phyloP scores from a whole-genome alignment of 768 basidiomycete species.

The Hygrophorus pudorinus region DNA sequence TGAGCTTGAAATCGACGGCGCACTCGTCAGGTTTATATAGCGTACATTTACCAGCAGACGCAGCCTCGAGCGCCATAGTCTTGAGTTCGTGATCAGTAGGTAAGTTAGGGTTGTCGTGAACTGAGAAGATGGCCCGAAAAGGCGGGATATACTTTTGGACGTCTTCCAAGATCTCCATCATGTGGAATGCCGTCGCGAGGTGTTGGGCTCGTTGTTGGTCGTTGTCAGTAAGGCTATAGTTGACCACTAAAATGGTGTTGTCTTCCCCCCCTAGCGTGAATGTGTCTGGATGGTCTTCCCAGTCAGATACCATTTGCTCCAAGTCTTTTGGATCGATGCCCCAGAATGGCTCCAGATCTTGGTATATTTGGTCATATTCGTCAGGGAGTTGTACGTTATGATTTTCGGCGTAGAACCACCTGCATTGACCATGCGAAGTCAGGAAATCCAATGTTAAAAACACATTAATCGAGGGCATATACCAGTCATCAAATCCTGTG shows the following conservation, averaged over 20 bases:
- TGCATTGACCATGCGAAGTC: slow-evolving; percentile 2
- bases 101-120: slow-evolving; percentile 27
- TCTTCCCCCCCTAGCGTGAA: slow-evolving; percentile 7
- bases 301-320: slow-evolving; percentile 1
- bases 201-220: not conserved
- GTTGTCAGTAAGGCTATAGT: not conserved
- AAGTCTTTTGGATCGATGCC: slow-evolving; percentile 12
- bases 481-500: too few relatives aligned
- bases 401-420: slow-evolving; percentile 37
- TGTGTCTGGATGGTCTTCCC: slow-evolving; percentile 4
- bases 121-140: slow-evolving; percentile 32
- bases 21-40: slow-evolving; percentile 10
- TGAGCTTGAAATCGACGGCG: slow-evolving; percentile 9
- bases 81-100: slow-evolving; percentile 24
- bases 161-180: slow-evolving; percentile 24
- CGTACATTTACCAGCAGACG: slow-evolving; percentile 20
- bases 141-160: slow-evolving; percentile 28
- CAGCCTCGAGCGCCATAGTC: slow-evolving; percentile 22
- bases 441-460: too few relatives aligned
- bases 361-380: slow-evolving; percentile 42
- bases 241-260: slow-evolving; percentile 4
- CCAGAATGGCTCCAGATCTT: slow-evolving; percentile 12
- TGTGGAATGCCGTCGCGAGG: slow-evolving; percentile 9
- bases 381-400: slow-evolving; percentile 40
- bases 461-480: too few relatives aligned